Base-by-base conservation (phyloP, 129 eudicot species). In the Chrysanthemum seticuspe region DNA sequence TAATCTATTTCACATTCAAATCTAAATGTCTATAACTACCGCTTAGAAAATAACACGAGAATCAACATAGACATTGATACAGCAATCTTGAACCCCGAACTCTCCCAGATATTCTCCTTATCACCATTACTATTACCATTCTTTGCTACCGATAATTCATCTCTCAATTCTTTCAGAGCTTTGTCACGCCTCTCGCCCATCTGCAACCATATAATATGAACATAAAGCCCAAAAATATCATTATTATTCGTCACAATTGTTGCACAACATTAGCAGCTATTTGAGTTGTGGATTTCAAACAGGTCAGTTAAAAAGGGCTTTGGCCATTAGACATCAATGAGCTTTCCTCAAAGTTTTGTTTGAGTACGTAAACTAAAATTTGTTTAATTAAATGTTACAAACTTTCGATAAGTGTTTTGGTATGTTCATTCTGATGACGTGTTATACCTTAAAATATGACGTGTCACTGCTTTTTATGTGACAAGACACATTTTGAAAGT, bases 41-140 rank as follows among this genome's bases (percentile, higher is more conserved):
- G 74, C 78, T 85, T 95, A 0, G 99, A 90, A 55, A 95, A 82
- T 73, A 91, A 27, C 21, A 87, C 96, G 65, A 95, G 77, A 72
- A 91, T 63, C 79, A 95, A 49, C 99, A 95, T 91, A 8, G 99
- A 95, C 97, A 95, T 80, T 11, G 99, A 91, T 67, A 81, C 91
- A 40, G 80, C 86, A 68, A 91, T 70, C 77, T 91, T 95, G 84
- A 95, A 90, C 54, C 85, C 86, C 2, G 89, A 68, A 73, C 88
- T 84, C 54, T 95, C 97, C 96, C 97, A 95, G 70, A 95, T 73
- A 13, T 85, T 90, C 29, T 71, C 85, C 49, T 82, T 88, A 25
- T 78, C 91, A 51, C 68, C 66, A 36, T 59, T 65, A 13, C 79
- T 67, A 4, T 14, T 62, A 11, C 73, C 88, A 63, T 86, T 81